A percentile compares a stretch with the other conserved stretches of the same genome.
Evolutionary conservation across 2,329 filamentous ascomycete genomes (phyloP).

Genomic region (Allantophomopsis cytisporea): DNA sequence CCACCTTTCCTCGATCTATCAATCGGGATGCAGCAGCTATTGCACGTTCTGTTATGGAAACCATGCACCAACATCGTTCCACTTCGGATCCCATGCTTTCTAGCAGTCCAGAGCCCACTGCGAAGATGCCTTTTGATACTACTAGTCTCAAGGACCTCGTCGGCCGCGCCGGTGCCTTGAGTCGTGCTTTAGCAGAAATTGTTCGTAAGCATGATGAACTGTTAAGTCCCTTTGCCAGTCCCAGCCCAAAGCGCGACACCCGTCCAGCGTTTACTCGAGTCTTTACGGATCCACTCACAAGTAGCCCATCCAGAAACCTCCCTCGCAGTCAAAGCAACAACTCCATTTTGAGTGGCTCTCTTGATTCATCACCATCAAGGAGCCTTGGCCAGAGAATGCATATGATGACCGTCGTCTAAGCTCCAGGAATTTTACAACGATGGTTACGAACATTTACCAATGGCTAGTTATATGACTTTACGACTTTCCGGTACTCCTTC

Average conservation of each 20-base stretch:
- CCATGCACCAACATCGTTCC: conserved; percentile 41
- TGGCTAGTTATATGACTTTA: too few species aligned
- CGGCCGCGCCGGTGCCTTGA: conserved; percentile 44
- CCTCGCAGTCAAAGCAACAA: conserved; percentile 39
- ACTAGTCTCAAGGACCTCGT: conserved; percentile 55
- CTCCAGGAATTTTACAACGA: too few species aligned
- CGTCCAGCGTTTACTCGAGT: conserved; percentile 56
- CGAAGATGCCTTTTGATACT: conserved; percentile 51
- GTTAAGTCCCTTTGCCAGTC: conserved; percentile 38
- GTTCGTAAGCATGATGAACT: conserved; percentile 45
- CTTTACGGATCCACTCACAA: conserved; percentile 44
- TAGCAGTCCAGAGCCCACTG: conserved; percentile 15
- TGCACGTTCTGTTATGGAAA: conserved; percentile 45
- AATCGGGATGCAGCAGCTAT: conserved; percentile 31
- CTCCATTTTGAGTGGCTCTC: conserved; percentile 34
- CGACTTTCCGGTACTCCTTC: too few species aligned
- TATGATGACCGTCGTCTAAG: conserved; percentile 47
- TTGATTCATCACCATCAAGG: conserved; percentile 37
- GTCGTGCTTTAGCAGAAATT: conserved; percentile 43
- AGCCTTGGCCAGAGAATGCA: conserved; percentile 40
- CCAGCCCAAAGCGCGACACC: conserved; percentile 34
- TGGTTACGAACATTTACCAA: too few species aligned
- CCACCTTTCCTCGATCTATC: conserved; percentile 1
- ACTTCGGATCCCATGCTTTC: conserved; percentile 23
- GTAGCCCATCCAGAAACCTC: conserved; percentile 34